A percentile compares a stretch with the other conserved stretches of the same genome.
Conservation (phyloP, 2,329 filamentous ascomycete genomes). For the Chaetothyriales sp. region DNA sequence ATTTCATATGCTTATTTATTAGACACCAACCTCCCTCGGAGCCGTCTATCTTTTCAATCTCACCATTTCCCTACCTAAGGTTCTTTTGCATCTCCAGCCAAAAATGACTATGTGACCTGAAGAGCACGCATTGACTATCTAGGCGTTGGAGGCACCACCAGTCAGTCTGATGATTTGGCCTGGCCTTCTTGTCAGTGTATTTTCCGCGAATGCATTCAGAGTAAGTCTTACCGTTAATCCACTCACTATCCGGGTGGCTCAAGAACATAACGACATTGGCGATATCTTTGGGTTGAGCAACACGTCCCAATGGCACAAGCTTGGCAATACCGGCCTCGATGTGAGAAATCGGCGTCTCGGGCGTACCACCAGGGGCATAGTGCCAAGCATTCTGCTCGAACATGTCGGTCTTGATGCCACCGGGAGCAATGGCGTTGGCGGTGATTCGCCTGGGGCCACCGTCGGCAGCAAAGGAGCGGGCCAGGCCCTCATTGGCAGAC, state of each 20-base stretch:
- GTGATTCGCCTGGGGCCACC: conserved; percentile 55
- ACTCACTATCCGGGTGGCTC: conserved; percentile 46
- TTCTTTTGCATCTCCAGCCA: background rate
- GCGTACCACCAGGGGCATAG: conserved; percentile 45
- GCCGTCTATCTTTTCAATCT: background rate
- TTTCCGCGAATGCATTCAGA: background rate
- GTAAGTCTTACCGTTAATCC: conserved; percentile 45
- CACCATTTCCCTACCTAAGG: no score
- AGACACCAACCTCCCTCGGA: background rate
- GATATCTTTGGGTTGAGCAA: conserved; percentile 46
- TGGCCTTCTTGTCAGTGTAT: background rate
- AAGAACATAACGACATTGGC: conserved; percentile 45
- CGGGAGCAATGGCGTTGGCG: conserved; percentile 59
- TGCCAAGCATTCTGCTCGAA: conserved; percentile 57
- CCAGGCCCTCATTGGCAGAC: conserved; percentile 59
- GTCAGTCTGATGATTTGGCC: conserved; percentile 16
- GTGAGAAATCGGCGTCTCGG: conserved; percentile 32
- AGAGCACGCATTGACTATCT: conserved; percentile 1
- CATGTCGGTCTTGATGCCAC: conserved; percentile 66
- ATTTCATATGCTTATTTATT: background rate
- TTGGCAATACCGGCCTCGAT: conserved; percentile 44
- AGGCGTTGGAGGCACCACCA: conserved; percentile 14
- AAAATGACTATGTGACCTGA: background rate
- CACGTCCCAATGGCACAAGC: conserved; percentile 46
- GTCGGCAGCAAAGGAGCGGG: conserved; percentile 58